phyloP scores from a whole-genome alignment of 2,329 filamentous ascomycete species.

The Alternaria infectoria region DNA sequence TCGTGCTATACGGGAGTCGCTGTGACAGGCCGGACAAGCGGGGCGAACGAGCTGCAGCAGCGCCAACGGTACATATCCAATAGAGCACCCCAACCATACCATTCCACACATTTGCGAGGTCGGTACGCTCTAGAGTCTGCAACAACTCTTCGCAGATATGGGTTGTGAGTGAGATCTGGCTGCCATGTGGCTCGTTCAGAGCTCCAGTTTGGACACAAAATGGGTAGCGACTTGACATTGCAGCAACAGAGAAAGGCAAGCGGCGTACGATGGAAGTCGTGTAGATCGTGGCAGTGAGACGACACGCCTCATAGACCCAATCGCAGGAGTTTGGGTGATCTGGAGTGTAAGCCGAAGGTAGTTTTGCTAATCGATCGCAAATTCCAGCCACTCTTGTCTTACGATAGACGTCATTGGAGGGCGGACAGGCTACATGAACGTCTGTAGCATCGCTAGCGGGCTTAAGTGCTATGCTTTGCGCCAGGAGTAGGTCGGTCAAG shows the following conservation, averaged over 20 bases:
- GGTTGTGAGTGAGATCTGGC: constrained; percentile 2
- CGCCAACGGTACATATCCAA: constrained; percentile 42
- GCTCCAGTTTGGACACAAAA: constrained; percentile 9
- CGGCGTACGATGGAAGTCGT: constrained; percentile 34
- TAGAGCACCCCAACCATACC: constrained; percentile 44
- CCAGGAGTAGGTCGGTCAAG: constrained; percentile 39
- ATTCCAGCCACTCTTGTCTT: constrained; percentile 22
- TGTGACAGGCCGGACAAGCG: background rate
- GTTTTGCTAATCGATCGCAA: constrained; percentile 16
- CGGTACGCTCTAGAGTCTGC: constrained; percentile 29
- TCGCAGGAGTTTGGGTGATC: constrained; percentile 29
- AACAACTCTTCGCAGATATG: constrained; percentile 30
- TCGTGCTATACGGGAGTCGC: background rate
- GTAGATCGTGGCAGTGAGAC: constrained; percentile 44
- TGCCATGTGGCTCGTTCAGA: background rate
- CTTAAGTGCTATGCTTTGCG: constrained; percentile 4
- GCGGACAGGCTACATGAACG: background rate
- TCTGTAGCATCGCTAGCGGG: constrained; percentile 3
- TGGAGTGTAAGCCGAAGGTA: constrained; percentile 33
- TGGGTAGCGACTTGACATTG: constrained; percentile 22
- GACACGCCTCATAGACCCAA: constrained; percentile 45
- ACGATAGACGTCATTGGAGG: constrained; percentile 13
- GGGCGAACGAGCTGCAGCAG: constrained; percentile 34
- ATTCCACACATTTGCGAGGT: constrained; percentile 37
- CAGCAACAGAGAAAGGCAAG: constrained; percentile 37